Percentiles rank a stretch among this genome's conserved stretches.
phyloP scores from a whole-genome alignment of 768 basidiomycete genomes.

The Xanthoconium purpureum region DNA sequence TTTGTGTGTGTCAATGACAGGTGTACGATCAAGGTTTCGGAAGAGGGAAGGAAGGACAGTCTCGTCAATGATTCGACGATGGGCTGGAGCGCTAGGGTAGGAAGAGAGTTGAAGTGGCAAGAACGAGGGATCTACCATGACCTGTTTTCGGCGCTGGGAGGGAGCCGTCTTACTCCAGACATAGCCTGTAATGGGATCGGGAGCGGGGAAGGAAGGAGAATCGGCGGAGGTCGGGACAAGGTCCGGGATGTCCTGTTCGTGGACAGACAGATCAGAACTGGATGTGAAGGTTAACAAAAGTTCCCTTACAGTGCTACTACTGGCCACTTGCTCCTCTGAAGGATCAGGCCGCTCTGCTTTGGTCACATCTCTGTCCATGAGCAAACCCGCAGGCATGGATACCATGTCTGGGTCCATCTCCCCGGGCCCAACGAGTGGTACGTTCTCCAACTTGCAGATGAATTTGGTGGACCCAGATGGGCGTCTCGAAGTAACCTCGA shows the following conservation, averaged over 20 bases:
- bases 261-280: constrained; percentile 4
- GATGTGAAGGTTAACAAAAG: neutral
- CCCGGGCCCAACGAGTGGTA: constrained; percentile 79
- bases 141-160: constrained; percentile 85
- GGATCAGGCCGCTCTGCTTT: constrained; percentile 30
- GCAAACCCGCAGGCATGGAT: constrained; percentile 66
- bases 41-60: constrained; percentile 57
- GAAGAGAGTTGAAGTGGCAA: constrained; percentile 84
- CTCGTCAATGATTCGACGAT: constrained; percentile 49
- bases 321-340: constrained; percentile 13
- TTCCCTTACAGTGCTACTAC: constrained; percentile 9
- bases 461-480: constrained; percentile 88
- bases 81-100: constrained; percentile 46
- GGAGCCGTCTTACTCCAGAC: constrained; percentile 87
- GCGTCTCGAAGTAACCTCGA: constrained; percentile 78
- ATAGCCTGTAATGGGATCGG: constrained; percentile 78
- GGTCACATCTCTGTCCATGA: constrained; percentile 59
- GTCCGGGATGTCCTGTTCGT: constrained; percentile 23
- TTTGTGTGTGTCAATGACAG: constrained; percentile 96
- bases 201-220: constrained; percentile 35
- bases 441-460: constrained; percentile 83
- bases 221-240: constrained; percentile 6
- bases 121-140: constrained; percentile 80
- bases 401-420: constrained; percentile 79
- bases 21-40: constrained; percentile 72